Evolutionary conservation across 1,284 basidiomycete species (phyloP), one percentile per base, ranked within the genome.

Genomic region (Microbotryum saponariae): DNA sequence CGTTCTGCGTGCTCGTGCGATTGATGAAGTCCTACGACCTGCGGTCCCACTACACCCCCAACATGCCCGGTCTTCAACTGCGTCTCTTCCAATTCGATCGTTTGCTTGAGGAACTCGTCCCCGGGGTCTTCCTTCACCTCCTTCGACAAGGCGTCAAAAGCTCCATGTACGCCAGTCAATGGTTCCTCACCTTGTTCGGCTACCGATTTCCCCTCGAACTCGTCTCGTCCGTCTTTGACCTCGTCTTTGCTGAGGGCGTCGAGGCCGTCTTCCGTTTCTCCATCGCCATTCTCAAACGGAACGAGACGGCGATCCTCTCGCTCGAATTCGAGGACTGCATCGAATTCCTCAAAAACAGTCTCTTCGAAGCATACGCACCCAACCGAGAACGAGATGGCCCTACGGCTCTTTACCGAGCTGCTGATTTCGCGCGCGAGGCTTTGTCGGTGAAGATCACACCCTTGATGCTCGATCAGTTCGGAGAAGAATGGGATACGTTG

Each of bases 21-120:
- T 77, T 98, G n/a, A 98, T 98, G 94, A 82, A 96, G 68, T 88
- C 90, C 5, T 98, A 98, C 75, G 93, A 94, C 74, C 80, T 98
- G 3, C 85, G 94, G 54, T 91, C 92, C 0, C 94, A 97, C 76
- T 98, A 92, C 77, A 81, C 96, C 18, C 93, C 94, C 7, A 93
- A 98, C 71, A 98, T 98, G 94, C 94, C 94, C 0, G 92, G 91
- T 62, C 76, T 98, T 5, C 96, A 97, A 74, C 78, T 94, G 50
- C 87, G 94, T 20, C 80, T 98, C 61, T 85, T 81, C 71, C 78
- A 91, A 83, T 97, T 97, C 75, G 96, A 98, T 74, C 87, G 94
- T 21, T 78, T 97, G 52, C 78, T 97, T 29, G 94, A 98, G 75
- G 94, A 98, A 66, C 75, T 92, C 6, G 78, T 97, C 2, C 94